Conservation (phyloP, 352 stramenopile species). For the Pythium plurisporium region DNA sequence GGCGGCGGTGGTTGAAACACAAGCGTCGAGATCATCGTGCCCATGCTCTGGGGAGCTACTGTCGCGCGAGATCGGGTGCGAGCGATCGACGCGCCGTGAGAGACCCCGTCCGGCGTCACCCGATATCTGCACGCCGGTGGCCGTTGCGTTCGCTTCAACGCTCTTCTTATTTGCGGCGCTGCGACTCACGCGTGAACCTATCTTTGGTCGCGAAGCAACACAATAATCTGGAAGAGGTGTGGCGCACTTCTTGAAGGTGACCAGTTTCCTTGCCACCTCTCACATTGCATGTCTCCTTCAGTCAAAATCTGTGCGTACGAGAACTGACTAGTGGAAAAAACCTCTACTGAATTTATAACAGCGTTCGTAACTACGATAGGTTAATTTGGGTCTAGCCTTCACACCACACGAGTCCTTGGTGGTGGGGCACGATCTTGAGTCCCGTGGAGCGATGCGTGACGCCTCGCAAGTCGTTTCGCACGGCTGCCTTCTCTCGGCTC, state of each 20-base stretch:
- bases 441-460: slow-evolving; percentile 15
- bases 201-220: slow-evolving; percentile 6
- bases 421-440: slow-evolving; percentile 16
- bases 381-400: not conserved
- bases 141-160: not conserved
- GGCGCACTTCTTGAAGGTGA: slow-evolving; percentile 18
- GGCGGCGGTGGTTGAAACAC: slow-evolving; percentile 86
- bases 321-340: not conserved
- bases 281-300: not conserved
- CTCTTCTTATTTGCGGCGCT: not conserved
- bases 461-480: slow-evolving; percentile 21
- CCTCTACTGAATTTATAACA: slow-evolving; percentile 2
- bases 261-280: slow-evolving; percentile 10
- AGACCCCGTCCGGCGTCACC: not conserved
- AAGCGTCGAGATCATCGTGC: slow-evolving; percentile 69
- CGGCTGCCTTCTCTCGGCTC: slow-evolving; percentile 2
- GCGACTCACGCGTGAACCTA: slow-evolving; percentile 12
- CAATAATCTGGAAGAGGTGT: slow-evolving; percentile 7
- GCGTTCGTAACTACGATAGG: slow-evolving; percentile 8
- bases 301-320: not conserved
- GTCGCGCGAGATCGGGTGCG: not conserved
- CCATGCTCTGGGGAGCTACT: slow-evolving; percentile 43
- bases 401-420: slow-evolving; percentile 8
- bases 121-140: not conserved
- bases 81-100: not conserved